Percentiles rank a stretch among this genome's conserved stretches.
Evolutionary conservation across 208 protist genomes (phyloP).

Genomic region (Leishmania turanica): DNA sequence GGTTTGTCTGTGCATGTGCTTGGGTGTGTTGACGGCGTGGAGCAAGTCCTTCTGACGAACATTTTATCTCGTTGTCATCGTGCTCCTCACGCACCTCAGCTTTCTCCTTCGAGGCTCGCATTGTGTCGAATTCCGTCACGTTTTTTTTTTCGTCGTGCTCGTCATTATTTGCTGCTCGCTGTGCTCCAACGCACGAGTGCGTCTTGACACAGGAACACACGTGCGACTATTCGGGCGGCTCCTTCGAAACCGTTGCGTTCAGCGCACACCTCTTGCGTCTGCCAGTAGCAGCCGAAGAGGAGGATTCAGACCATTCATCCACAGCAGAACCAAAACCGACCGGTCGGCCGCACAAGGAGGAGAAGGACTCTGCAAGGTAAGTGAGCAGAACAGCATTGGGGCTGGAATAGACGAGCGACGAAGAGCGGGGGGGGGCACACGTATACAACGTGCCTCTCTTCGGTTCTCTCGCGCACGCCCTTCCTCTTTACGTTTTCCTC

Average conservation of each 20-base stretch:
- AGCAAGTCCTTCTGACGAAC: background rate
- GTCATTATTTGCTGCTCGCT: background rate
- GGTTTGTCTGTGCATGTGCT: background rate
- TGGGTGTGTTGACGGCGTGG: background rate
- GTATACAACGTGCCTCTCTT: background rate
- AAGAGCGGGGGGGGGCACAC: background rate
- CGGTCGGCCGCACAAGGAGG: background rate
- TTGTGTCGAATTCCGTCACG: background rate
- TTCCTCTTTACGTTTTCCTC: background rate
- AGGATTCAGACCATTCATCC: background rate
- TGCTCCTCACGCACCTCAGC: background rate
- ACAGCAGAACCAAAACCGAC: background rate
- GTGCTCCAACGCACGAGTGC: background rate
- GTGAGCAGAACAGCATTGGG: background rate
- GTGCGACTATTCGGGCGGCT: background rate
- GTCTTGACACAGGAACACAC: background rate
- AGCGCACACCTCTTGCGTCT: background rate
- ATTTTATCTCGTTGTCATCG: background rate
- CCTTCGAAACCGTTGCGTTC: background rate
- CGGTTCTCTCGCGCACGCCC: background rate
- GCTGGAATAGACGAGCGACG: background rate
- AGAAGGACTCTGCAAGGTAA: background rate
- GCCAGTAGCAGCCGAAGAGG: background rate
- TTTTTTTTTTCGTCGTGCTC: background rate
- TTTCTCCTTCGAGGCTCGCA: background rate